Evolutionary conservation across 331 rosid genomes (phyloP).

Genomic region (Saraca asoca): DNA sequence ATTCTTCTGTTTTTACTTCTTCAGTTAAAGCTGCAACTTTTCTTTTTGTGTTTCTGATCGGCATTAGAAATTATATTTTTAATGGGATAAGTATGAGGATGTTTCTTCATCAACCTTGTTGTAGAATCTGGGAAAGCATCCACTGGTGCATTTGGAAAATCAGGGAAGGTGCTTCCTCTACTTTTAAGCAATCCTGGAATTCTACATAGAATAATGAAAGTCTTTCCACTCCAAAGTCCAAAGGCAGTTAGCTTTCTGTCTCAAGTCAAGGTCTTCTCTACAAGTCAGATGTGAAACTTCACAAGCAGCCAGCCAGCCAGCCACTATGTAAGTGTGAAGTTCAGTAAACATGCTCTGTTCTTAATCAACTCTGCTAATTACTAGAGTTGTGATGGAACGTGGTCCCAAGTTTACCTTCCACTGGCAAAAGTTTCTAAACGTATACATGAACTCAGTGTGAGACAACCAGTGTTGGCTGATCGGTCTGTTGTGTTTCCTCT

Average conservation of each 20-base stretch:
- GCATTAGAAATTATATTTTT: too few relatives aligned
- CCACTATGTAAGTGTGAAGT: too few relatives aligned
- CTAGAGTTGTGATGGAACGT: slow-evolving; percentile 12
- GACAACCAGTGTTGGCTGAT: neutral
- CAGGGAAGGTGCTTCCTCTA: slow-evolving; percentile 37
- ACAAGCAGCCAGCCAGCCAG: neutral
- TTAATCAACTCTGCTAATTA: slow-evolving; percentile 15
- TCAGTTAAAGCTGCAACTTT: slow-evolving; percentile 19
- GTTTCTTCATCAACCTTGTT: slow-evolving; percentile 14
- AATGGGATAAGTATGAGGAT: neutral
- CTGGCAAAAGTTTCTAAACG: neutral
- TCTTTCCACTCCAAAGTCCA: slow-evolving; percentile 35
- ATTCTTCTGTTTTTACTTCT: slow-evolving; percentile 1
- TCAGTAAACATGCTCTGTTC: slow-evolving; percentile 26
- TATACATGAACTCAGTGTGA: neutral
- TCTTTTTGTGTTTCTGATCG: neutral
- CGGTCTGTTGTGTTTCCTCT: too few relatives aligned
- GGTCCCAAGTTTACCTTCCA: slow-evolving; percentile 18
- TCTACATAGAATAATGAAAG: slow-evolving; percentile 22
- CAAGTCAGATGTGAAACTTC: slow-evolving; percentile 13
- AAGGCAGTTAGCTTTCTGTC: slow-evolving; percentile 46
- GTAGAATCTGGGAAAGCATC: slow-evolving; percentile 32
- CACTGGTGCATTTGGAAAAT: slow-evolving; percentile 13
- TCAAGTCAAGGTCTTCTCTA: slow-evolving; percentile 34
- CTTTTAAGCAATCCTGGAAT: slow-evolving; percentile 16